phyloP scores from a whole-genome alignment of 805 yeast genomes.

The Phaffomyces antillensis region DNA sequence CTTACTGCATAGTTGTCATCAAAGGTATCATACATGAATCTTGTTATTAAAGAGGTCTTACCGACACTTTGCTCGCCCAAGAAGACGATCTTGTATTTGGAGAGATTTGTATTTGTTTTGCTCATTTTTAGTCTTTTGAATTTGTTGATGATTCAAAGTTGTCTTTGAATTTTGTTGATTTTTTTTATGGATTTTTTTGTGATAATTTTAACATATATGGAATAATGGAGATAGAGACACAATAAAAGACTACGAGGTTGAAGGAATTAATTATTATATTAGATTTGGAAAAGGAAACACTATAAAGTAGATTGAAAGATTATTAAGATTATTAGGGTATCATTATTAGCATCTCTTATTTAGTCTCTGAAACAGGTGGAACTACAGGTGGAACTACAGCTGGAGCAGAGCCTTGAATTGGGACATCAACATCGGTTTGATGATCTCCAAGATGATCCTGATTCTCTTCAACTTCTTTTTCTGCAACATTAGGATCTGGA shows the following conservation, averaged over 20 bases:
- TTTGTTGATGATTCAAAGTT: not conserved
- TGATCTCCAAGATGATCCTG: not conserved
- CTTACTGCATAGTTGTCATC: conserved; percentile 79
- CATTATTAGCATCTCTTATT: not conserved
- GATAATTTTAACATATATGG: not conserved
- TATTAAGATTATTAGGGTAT: too few relatives aligned
- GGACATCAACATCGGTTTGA: not conserved
- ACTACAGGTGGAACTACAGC: not conserved
- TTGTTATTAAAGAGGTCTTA: conserved; percentile 90
- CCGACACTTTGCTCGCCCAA: conserved; percentile 91
- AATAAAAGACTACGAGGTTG: too few relatives aligned
- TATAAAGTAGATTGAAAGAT: too few relatives aligned
- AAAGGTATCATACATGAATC: conserved; percentile 96
- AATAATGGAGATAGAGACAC: too few relatives aligned
- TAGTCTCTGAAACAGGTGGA: not conserved
- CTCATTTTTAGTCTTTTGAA: conserved; percentile 10
- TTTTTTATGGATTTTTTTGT: not conserved
- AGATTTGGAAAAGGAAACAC: too few relatives aligned
- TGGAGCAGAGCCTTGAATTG: not conserved
- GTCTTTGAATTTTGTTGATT: not conserved
- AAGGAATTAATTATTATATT: too few relatives aligned
- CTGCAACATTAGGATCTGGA: not conserved
- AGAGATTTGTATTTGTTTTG: conserved; percentile 26
- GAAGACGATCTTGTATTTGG: conserved; percentile 84
- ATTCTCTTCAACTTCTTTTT: not conserved